A percentile compares a stretch with the other conserved stretches of the same genome.
Conservation (phyloP, 768 basidiomycete genomes). For the Naganishia kalamii region DNA sequence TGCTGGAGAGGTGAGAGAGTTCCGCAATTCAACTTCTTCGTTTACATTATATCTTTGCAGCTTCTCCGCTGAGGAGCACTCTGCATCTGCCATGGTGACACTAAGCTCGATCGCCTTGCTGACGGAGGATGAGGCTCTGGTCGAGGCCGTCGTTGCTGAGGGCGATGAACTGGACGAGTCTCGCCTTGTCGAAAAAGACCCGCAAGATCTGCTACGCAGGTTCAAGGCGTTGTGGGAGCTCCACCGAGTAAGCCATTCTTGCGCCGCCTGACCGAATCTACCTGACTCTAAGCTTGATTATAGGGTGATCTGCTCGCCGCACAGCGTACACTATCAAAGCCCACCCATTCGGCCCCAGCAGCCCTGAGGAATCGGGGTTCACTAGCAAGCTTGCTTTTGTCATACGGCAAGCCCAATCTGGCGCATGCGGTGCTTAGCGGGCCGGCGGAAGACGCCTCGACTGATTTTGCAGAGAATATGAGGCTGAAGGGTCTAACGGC, state of each 20-base stretch:
- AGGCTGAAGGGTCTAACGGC: conserved; percentile 1
- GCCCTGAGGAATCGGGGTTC: not conserved
- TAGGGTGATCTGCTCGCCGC: conserved; percentile 9
- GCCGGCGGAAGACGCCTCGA: not conserved
- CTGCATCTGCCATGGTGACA: conserved; percentile 70
- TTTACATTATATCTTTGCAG: conserved; percentile 48
- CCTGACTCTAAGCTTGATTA: not conserved
- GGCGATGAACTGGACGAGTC: conserved; percentile 51
- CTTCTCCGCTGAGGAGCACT: conserved; percentile 68
- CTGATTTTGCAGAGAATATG: not conserved
- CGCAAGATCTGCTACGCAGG: not conserved
- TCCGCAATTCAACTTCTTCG: not conserved
- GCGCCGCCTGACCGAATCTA: not conserved
- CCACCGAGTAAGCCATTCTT: conserved; percentile 5
- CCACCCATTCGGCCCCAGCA: conserved; percentile 2
- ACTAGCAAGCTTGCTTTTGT: not conserved
- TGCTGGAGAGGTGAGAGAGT: conserved; percentile 68
- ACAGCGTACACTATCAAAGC: not conserved
- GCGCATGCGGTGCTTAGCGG: not conserved
- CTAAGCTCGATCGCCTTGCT: conserved; percentile 86
- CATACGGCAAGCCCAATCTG: not conserved
- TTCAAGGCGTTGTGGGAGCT: conserved; percentile 8
- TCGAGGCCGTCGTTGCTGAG: conserved; percentile 84
- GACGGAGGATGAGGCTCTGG: conserved; percentile 59
- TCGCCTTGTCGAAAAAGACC: not conserved